Evolutionary conservation across 2,329 filamentous ascomycete genomes (phyloP), one percentile per base, ranked within the genome.

Genomic region (Nemania sp.): DNA sequence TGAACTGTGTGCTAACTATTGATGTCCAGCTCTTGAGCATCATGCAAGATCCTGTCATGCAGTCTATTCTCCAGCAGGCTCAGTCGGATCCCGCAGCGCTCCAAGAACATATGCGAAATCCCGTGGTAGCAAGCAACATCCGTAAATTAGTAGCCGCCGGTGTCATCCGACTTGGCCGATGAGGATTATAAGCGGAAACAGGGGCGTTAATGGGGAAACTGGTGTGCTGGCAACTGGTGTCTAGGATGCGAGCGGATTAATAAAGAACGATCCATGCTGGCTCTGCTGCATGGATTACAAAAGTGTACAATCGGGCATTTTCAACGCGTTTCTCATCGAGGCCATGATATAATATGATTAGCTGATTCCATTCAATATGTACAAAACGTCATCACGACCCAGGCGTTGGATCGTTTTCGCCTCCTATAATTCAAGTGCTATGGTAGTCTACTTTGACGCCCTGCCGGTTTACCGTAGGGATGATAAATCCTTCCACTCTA

Each of bases 81-180:
- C 96, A 98, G 83, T 87, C 87, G 57, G 91, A 99, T 72, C 95
- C 95, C 17, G 90, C 90, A 50, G 95, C 95, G 47, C 85, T 99
- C 65, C 90, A 96, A 75, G 94, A 99, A 77, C 96, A 99, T 78
- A 97, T 99, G 91, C 91, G 88, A 81, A 99, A 98, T 81, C 86
- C 92, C 0, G 84, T 83, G 60, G 90, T 99, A 68, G 84, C 88
- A 62, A 85, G 85, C 70, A 97, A 97, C 85, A 90, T 99, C 66
- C 92, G 97, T 82, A 97, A 97, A 80, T 81, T 98, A 70, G 89
- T 97, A 67, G 92, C 92, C 56, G 93, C 94, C 45, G 93, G 95
- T 72, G 92, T 97, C 13, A 97, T 97, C 71, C 87, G 91, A 45
- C 82, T 94, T 67, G 90, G 90, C 42, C 70, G 77, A 68, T 74